Base-by-base conservation (phyloP, 169 alveolate species). In the Cryptosporidium ryanae region DNA sequence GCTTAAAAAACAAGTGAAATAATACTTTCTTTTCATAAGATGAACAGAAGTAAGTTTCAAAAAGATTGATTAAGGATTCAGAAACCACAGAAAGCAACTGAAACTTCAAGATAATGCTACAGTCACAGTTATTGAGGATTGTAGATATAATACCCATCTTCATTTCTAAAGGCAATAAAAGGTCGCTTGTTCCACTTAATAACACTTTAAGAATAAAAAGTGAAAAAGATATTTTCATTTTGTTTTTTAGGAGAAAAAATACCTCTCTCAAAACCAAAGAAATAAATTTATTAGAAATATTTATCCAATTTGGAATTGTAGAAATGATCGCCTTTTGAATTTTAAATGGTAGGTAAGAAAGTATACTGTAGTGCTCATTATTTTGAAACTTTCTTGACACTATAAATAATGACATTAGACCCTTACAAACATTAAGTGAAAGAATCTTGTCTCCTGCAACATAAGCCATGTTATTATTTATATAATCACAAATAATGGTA, bases 281-380 rank as follows among this genome's bases (percentile, higher is more conserved):
- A 12, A 76, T 18, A 61, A 76, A 76, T 59, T 76, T 76, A 10
- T 38, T 44, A 1, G 87, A 70, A 17, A 76, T 38, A 34, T n/a
- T 55, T 8, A 71, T 38, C 87, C 87, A 76, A 55, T 55, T 23
- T 12, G 71, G 68, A 15, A 76, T 27, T 17, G 87, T 76, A 23
- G 87, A 76, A 59, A 76, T 76, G 17, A 76, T 55, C 15, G 55
- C 21, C 27, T 59, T 76, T 38, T 76, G 87, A 10, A 46, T 17
- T 8, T 23, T 1, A 61, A 32, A 34, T 31, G 87, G 87, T 13
- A 76, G 17, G 10, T 18, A 23, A 21, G 71, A 17, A n/a, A 76
- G 13, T 17, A 61, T 34, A n/a, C 27, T 76, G 6, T 27, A 46
- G 12, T 27, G 46, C 18, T 21, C 21, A 8, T 29, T 21, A n/a